Conservation (phyloP, 169 alveolate species). For the Plasmodium malariae region DNA sequence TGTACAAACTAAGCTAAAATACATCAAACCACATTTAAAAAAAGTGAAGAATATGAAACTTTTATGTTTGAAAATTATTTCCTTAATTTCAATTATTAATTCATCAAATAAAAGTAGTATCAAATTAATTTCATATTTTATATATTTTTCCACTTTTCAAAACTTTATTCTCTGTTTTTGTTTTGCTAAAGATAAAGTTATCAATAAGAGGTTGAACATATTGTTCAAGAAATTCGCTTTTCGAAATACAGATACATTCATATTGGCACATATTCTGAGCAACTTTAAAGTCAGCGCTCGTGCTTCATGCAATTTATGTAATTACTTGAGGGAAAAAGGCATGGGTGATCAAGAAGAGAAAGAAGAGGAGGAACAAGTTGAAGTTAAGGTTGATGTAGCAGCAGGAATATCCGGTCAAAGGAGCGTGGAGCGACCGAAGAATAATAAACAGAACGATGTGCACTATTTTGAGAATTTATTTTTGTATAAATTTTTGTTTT, state of each 20-base stretch:
- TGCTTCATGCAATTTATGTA: no score
- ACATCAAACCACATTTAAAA: conserved; percentile 53
- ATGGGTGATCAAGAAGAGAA: neutral
- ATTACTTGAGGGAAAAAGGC: no score
- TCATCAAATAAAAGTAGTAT: conserved; percentile 5
- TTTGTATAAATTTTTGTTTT: conserved; percentile 23
- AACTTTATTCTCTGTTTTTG: conserved; percentile 48
- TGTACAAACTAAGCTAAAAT: conserved; percentile 30
- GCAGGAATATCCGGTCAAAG: no score
- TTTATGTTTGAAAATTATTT: conserved; percentile 51
- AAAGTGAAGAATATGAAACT: conserved; percentile 51
- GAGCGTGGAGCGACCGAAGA: no score
- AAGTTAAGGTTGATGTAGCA: neutral
- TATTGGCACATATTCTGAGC: conserved; percentile 15
- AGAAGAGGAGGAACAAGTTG: neutral
- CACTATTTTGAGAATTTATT: conserved; percentile 32
- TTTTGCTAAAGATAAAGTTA: conserved; percentile 29
- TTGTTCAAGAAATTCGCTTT: conserved; percentile 48
- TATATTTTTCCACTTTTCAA: conserved; percentile 41
- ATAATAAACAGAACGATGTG: neutral
- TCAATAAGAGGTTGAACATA: conserved; percentile 34
- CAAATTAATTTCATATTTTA: conserved; percentile 40
- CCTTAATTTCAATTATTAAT: conserved; percentile 50
- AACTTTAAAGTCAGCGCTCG: conserved; percentile 7
- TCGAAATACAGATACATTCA: conserved; percentile 49